Percentiles rank a stretch among this genome's conserved stretches.
Conservation (phyloP, 2,329 filamentous ascomycete species). For the Leptographium galeiforme region DNA sequence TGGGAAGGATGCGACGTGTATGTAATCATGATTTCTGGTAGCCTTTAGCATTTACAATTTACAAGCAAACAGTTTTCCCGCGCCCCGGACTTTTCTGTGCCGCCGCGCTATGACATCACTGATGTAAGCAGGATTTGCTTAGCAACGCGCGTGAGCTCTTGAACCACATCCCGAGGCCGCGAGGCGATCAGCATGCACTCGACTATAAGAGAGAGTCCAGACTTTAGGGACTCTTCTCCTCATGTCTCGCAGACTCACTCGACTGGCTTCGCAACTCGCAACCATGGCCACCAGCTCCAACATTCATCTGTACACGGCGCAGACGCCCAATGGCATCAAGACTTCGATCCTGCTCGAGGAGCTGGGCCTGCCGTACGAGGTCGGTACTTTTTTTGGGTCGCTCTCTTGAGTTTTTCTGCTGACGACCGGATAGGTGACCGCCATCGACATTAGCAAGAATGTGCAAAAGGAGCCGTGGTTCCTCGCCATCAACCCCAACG, state of each 20-base stretch:
- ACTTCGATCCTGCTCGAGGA: slow-evolving; percentile 79
- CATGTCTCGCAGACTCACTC: not conserved
- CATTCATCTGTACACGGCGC: slow-evolving; percentile 69
- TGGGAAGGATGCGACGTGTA: too few species aligned
- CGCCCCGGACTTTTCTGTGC: too few species aligned
- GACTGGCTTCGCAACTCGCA: not conserved
- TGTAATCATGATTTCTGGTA: too few species aligned
- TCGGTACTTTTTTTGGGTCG: slow-evolving; percentile 13
- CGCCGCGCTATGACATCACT: too few species aligned
- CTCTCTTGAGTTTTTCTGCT: not conserved
- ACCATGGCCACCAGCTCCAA: slow-evolving; percentile 37
- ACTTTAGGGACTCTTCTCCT: not conserved
- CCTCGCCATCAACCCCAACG: slow-evolving; percentile 83
- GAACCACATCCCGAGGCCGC: too few species aligned
- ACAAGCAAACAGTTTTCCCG: too few species aligned
- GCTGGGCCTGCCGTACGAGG: slow-evolving; percentile 69
- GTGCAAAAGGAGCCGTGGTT: slow-evolving; percentile 76
- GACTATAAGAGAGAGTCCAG: too few species aligned
- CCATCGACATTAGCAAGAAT: slow-evolving; percentile 60
- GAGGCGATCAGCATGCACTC: too few species aligned
- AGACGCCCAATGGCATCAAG: slow-evolving; percentile 85
- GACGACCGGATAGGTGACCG: slow-evolving; percentile 27
- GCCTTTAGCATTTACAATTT: too few species aligned
- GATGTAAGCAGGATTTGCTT: too few species aligned
- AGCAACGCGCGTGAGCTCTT: too few species aligned